Evolutionary conservation across 2,329 filamentous ascomycete genomes (phyloP), one percentile per base, ranked within the genome.

Genomic region (Plectosphaerella cucumerina): DNA sequence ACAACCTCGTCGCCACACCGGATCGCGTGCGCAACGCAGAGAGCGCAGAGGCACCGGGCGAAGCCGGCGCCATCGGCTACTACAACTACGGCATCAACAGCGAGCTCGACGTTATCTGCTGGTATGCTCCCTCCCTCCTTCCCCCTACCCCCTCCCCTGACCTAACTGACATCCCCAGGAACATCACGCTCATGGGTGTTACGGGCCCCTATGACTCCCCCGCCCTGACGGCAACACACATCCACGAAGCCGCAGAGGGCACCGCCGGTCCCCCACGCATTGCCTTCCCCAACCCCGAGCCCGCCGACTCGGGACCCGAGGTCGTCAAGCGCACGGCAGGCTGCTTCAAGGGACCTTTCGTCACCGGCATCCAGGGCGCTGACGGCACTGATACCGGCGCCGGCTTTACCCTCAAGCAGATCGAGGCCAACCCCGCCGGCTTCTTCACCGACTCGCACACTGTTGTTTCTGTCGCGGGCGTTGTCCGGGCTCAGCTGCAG

Each of bases 381-480:
- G 68, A 71, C 47, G 73, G 71, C 14, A 56, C 60, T 6, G 76
- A 78, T 54, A 72, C 72, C 15, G 75, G 70, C 15, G 65, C 58
- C 17, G 70, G 67, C 5, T 79, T 80, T 62, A 67, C 65, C 22
- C 67, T 80, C 35, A 55, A 54, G 35, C 63, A 70, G 64, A 77
- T 80, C 52, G 74, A 78, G 60, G 68, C 60, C 3, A 73, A 78
- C 56, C 74, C 76, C 1, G 59, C 56, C 2, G 69, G 58, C 4
- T 79, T 78, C 69, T 78, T 77, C 61, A 67, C 71, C 18, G 76
- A 80, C 60, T 62, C 66, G 9, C 75, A 79, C 57, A 73, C 74
- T 8, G 63, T 53, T 17, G 50, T 66, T 15, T 74, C 70, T 47
- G 58, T 69, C 2, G 62, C 71, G 35, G 76, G 76, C 46, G 75